Base-by-base conservation (phyloP, 306 rosid species). In the Cicer arietinum region DNA sequence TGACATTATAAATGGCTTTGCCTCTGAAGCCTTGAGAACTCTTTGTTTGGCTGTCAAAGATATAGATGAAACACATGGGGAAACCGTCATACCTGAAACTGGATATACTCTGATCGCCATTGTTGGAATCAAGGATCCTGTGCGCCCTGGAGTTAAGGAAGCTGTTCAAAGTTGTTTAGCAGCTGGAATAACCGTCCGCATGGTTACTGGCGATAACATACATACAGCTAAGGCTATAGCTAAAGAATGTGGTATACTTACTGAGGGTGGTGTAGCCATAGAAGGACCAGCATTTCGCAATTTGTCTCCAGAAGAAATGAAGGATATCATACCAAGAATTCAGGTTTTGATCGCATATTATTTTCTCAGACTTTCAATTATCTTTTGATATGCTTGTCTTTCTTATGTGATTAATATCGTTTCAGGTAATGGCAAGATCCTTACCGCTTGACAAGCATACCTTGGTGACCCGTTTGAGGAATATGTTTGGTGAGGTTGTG, bases 121-220 rank as follows among this genome's bases (percentile, higher is more conserved):
- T 60, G 90, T 91, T 18, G 98, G 98, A 76, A 93, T 93, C 79
- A 93, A 93, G 88, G 98, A 93, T 75, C 98, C 97, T 71, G 91
- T 93, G 41, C 93, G 97, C 68, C 87, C 88, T 6, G 97, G 96
- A 69, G 98, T 93, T 37, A 91, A 71, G 86, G 86, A 89, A n/a
- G 96, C 98, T 43, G 97, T 93, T 79, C 52, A 86, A 82, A 86
- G 84, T 83, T 93, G 98, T 79, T 84, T 88, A 76, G 89, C 84
- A 59, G 96, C 96, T 79, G 98, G 98, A 84, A 89, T 93, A 77
- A 88, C 87, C 0, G 96, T 93, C 47, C 88, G 98, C 53, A 93
- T 93, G 97, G 98, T 93, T 25, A 93, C 98, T 1, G 98, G 98
- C 71, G 98, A 93, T 76, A 93, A 93, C 77, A 93, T 93, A 37